Base-by-base conservation (phyloP, 139 green algal genomes). In the Haematococcus sp. region DNA sequence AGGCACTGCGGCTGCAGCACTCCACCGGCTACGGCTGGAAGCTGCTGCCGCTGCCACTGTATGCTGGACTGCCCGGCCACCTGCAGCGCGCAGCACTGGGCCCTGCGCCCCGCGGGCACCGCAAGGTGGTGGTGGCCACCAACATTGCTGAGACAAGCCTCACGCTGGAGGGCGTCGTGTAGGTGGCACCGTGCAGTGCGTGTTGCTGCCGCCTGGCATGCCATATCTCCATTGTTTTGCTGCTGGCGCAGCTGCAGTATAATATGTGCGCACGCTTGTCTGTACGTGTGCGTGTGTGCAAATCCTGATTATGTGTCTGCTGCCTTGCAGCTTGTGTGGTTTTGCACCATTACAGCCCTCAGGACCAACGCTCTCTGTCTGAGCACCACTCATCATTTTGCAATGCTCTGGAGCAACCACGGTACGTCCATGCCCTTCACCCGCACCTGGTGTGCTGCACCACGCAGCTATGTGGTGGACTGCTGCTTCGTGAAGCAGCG, bases 141-240 rank as follows among this genome's bases (percentile, higher is more conserved):
- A 97, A 97, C 86, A 88, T 97, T 9, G 94, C 94, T 0, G 94
- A 97, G 75, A 97, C 93, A 7, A 70, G 28, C 19, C 66, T 86
- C 2, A 86, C 80, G 1, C 80, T 97, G 15, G 88, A 96, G 71
- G 91, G 91, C 66, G 84, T 96, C 13, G 82, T 91, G 64, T 73
- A 25, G 63, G 66, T 46, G 40, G 9, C 55, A 22, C 9, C 27
- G 16, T 68, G 60, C 9, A 22, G 27, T 68, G 22, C 16, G 28
- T 30, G 60, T n/a, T n/a, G n/a, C n/a, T 16, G 13, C 15, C 16
- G 46, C 46, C 46, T 16, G 15, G 15, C 46, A 55, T 16, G 27
- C 54, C 5, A 31, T 16, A 16, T 61, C 15, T 61, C 17, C 54
- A 16, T n/a, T 65, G 58, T 65, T 5, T 4, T 9, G 19, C 20